A percentile compares a stretch with the other conserved stretches of the same genome.
phyloP scores from a whole-genome alignment of 768 basidiomycete species.

The Rhizopogon sp. region DNA sequence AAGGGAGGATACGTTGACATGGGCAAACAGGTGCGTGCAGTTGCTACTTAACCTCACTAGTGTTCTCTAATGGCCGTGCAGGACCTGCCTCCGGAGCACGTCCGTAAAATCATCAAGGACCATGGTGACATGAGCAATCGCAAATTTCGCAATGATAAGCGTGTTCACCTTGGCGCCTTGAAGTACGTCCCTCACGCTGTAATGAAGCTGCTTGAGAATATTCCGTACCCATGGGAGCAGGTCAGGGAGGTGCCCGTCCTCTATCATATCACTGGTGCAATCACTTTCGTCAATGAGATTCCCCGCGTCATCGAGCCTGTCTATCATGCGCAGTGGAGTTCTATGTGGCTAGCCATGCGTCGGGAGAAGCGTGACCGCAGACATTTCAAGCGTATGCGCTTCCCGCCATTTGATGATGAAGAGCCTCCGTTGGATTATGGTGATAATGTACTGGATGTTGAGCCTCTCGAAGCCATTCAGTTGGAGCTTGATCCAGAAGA shows the following conservation, averaged over 20 bases:
- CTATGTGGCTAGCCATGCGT: constrained; percentile 99
- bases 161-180: constrained; percentile 96
- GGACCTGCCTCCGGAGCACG: constrained; percentile 96
- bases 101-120: constrained; percentile 99
- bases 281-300: constrained; percentile 98
- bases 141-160: constrained; percentile 99
- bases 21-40: constrained; percentile 78
- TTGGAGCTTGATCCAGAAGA: constrained; percentile 91
- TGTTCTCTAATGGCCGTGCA: constrained; percentile 23
- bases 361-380: constrained; percentile 97
- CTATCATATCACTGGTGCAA: constrained; percentile 98
- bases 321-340: constrained; percentile 99
- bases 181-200: constrained; percentile 99
- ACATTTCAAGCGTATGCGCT: constrained; percentile 99
- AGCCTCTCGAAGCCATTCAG: constrained; percentile 97
- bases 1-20: constrained; percentile 87
- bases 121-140: constrained; percentile 99
- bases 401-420: constrained; percentile 99
- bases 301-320: constrained; percentile 96
- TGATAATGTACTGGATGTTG: constrained; percentile 97
- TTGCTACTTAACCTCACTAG: background rate
- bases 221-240: constrained; percentile 98
- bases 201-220: constrained; percentile 98
- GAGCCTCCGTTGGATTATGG: constrained; percentile 99
- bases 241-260: constrained; percentile 98